phyloP scores from a whole-genome alignment of 2,329 filamentous ascomycete species.

The Drechslerella coelobrocha region DNA sequence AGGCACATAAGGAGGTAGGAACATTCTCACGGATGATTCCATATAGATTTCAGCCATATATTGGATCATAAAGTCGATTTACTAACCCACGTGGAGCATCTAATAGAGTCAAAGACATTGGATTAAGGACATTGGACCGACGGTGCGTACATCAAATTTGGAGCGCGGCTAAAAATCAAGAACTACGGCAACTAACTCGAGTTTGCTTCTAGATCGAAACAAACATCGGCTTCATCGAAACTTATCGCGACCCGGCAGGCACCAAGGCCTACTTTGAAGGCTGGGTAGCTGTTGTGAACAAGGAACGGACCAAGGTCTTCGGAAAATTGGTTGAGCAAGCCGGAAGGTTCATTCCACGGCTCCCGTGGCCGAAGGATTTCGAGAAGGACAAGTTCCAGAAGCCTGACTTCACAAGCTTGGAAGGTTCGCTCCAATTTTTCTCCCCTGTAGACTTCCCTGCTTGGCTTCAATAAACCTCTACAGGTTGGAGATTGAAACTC shows the following conservation, averaged over 20 bases:
- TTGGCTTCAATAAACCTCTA: too few species aligned
- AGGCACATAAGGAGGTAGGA: slow-evolving; percentile 72
- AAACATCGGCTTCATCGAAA: slow-evolving; percentile 85
- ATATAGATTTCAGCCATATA: too few species aligned
- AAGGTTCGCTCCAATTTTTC: slow-evolving; percentile 75
- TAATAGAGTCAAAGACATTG: slow-evolving; percentile 72
- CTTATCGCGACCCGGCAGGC: slow-evolving; percentile 81
- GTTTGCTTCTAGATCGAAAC: slow-evolving; percentile 69
- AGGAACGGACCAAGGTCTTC: slow-evolving; percentile 62
- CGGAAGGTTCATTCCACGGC: slow-evolving; percentile 80
- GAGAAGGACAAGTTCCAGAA: slow-evolving; percentile 96
- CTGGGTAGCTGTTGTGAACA: slow-evolving; percentile 82
- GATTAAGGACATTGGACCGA: slow-evolving; percentile 82
- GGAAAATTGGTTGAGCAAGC: slow-evolving; percentile 82
- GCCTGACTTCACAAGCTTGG: slow-evolving; percentile 93
- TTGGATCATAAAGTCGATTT: too few species aligned
- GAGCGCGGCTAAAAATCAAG: background rate
- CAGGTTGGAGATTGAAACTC: background rate
- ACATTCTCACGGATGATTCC: too few species aligned
- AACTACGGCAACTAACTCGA: background rate
- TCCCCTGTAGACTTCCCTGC: too few species aligned
- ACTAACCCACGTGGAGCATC: background rate
- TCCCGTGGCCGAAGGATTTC: slow-evolving; percentile 87
- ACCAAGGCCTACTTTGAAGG: slow-evolving; percentile 85
- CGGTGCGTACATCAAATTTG: slow-evolving; percentile 9